Evolutionary conservation across 257 asterid species (phyloP), one percentile per base, ranked within the genome.

Genomic region (Fraxinus americana): DNA sequence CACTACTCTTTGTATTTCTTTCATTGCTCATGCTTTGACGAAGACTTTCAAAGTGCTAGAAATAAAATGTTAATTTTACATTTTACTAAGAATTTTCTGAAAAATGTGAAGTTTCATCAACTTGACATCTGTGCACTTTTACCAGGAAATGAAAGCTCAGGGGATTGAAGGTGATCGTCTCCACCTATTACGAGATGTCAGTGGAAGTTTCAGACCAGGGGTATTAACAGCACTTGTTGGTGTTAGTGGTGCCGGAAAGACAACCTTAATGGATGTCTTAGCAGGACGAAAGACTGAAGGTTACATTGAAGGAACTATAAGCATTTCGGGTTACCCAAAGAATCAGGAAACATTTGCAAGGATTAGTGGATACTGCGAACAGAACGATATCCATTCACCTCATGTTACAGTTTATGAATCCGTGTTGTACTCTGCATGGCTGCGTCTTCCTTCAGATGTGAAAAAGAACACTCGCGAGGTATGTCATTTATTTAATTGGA

Each of bases 231-330:
- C 96, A 29, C 85, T 91, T 0, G 86, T 91, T 17, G 92, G 96
- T 30, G 84, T 88, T 41, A 89, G 96, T 73, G 96, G 96, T 12
- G 89, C 96, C n/a, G 93, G 93, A 50, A 90, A 90, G 80, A 89
- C 96, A 14, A 91, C 96, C 23, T 75, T 89, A 68, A 89, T 91
- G 91, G 93, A 91, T 82, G 96, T 91, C 10, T 83, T 91, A 70
- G 88, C 96, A 11, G 93, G 96, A 57, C 78, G 93, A 79, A 90
- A 90, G 25, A 90, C 91, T 0, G 87, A 93, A 50, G 92, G 91
- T 45, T 74, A 82, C 75, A 78, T 86, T 3, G 92, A 89, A 71
- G 96, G 93, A 77, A 75, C 4, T 19, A 89, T 91, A 74, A 78
- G 59, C 75, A 74, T 91, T 59, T 82, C 87, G 4, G 93, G 96